Conservation (phyloP, 495 filamentous ascomycete species). For the Tetracladium setigerum region DNA sequence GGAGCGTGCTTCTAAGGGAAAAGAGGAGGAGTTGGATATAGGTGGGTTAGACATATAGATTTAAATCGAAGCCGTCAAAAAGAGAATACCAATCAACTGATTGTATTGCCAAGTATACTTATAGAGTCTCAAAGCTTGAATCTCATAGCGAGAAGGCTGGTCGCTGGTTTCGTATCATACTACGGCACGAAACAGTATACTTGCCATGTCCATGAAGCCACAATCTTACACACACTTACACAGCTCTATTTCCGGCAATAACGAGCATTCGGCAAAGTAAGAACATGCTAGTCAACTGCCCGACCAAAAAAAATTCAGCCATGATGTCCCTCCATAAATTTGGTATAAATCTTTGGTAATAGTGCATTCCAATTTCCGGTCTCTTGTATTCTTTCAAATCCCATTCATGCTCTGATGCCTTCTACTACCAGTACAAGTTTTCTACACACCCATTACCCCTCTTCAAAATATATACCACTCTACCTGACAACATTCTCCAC, state of each 20-base stretch:
- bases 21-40: constrained; percentile 13
- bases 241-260: no score
- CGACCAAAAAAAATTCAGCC: not conserved
- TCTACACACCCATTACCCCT: constrained; percentile 12
- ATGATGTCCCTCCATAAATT: constrained; percentile 22
- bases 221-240: no score
- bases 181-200: no score
- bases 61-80: not conserved
- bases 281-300: no score
- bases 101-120: no score
- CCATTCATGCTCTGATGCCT: constrained; percentile 3
- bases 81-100: no score
- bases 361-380: not conserved
- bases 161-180: no score
- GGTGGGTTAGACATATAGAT: not conserved
- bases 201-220: no score
- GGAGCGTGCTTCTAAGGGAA: constrained; percentile 15
- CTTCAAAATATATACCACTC: constrained; percentile 2
- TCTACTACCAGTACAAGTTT: constrained; percentile 19
- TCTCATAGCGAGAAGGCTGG: no score
- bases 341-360: constrained; percentile 22
- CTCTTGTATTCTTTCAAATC: not conserved
- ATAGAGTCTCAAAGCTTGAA: no score
- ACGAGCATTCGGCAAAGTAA: no score
- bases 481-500: constrained; percentile 69